These are phyloP conservation scores for Mikania micrantha DNA, from an alignment of 129 eudicot species.

Conservation along the genomic window DNA sequence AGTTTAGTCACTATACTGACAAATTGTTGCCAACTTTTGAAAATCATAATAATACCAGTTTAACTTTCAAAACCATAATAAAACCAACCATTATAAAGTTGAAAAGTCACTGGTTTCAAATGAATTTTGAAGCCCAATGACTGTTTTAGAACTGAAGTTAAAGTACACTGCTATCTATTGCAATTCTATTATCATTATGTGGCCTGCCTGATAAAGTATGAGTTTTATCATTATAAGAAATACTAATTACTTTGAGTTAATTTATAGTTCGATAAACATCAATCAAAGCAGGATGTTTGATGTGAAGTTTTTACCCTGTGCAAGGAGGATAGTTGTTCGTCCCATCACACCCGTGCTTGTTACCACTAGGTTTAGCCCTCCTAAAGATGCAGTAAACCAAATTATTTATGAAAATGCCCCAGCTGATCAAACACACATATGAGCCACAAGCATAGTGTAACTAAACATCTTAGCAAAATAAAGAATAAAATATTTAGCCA, in stretches of 20 bases:
- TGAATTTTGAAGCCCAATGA: not conserved
- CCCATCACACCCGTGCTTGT: conserved; percentile 41
- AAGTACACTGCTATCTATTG: not conserved
- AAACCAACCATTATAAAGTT: not conserved
- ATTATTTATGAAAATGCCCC: conserved; percentile 27
- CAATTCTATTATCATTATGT: not conserved
- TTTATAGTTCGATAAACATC: not conserved
- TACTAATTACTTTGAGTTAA: not conserved
- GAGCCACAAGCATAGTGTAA: conserved; percentile 6
- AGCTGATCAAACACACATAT: conserved; percentile 19
- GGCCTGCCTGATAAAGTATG: not conserved
- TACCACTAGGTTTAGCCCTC: conserved; percentile 51
- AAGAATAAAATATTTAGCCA: not conserved
- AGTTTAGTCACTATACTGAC: not conserved
- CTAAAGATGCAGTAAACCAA: conserved; percentile 36
- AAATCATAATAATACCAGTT: not conserved
- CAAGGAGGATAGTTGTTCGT: conserved; percentile 60
- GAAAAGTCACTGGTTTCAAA: not conserved
- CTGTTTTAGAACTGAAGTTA: not conserved
- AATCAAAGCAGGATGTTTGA: conserved; percentile 6
- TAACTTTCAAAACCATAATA: not conserved
- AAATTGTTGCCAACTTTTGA: not conserved
- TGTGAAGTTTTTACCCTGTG: conserved; percentile 50
- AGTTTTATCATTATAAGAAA: conserved; percentile 2
- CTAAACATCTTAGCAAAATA: conserved; percentile 14